Evolutionary conservation across 1,139 yeast species (phyloP).

Genomic region (Petasospora fabianii): DNA sequence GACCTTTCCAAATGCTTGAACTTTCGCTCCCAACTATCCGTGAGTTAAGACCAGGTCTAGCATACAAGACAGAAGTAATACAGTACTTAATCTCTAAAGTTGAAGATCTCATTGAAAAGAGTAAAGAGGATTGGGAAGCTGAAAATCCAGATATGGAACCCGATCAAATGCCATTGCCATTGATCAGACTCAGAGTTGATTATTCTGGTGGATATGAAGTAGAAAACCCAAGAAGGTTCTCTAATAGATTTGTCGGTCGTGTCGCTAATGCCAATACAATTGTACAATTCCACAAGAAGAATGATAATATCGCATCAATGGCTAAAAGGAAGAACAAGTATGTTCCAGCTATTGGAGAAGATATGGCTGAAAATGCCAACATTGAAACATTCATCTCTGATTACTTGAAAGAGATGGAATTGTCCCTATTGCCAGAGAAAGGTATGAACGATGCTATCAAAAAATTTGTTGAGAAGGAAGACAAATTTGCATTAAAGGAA

Average conservation of each 20-base stretch:
- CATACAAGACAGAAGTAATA: slow-evolving; percentile 59
- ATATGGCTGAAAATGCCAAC: slow-evolving; percentile 30
- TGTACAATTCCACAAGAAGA: slow-evolving; percentile 61
- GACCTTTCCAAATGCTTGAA: slow-evolving; percentile 80
- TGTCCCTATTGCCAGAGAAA: slow-evolving; percentile 69
- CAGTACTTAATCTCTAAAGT: slow-evolving; percentile 60
- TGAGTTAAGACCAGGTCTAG: slow-evolving; percentile 59
- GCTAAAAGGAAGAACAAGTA: slow-evolving; percentile 19
- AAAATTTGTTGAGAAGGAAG: slow-evolving; percentile 77
- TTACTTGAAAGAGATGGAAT: slow-evolving; percentile 56
- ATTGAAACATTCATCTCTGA: slow-evolving; percentile 61
- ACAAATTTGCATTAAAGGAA: slow-evolving; percentile 62
- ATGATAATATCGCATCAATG: slow-evolving; percentile 17
- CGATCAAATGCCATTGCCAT: slow-evolving; percentile 57
- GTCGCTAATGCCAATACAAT: slow-evolving; percentile 91
- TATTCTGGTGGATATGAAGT: slow-evolving; percentile 89
- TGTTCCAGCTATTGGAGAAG: not conserved
- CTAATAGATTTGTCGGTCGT: slow-evolving; percentile 83
- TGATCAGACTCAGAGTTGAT: slow-evolving; percentile 79
- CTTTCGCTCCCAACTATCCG: slow-evolving; percentile 51
- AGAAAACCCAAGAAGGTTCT: slow-evolving; percentile 85
- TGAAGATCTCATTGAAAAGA: slow-evolving; percentile 60
- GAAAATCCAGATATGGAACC: slow-evolving; percentile 33
- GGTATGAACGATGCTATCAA: slow-evolving; percentile 75
- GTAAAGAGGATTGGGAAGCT: slow-evolving; percentile 48